A percentile compares a stretch with the other conserved stretches of the same genome.
These are phyloP conservation scores for Saitoella complicata DNA, from an alignment of 805 yeast genomes.

Conservation along the genomic window DNA sequence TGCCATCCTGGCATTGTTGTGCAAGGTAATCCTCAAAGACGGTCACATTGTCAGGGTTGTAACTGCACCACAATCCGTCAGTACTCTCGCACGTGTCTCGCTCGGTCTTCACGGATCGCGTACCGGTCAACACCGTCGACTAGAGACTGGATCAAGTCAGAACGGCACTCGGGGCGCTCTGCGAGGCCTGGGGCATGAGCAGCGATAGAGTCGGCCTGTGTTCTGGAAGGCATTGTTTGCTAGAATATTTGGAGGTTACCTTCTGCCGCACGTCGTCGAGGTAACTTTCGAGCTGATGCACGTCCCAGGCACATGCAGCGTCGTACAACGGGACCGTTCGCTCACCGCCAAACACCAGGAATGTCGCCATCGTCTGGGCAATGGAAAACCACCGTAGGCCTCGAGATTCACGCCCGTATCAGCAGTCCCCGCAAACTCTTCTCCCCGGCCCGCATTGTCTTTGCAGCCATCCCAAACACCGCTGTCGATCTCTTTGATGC, in stretches of 20 bases:
- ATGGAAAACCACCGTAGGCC: constrained; percentile 28
- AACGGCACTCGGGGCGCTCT: neutral
- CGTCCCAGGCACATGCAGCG: no score
- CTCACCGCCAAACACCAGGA: no score
- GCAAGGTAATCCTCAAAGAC: constrained; percentile 30
- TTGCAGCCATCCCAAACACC: constrained; percentile 26
- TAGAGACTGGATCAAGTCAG: neutral
- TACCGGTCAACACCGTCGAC: neutral
- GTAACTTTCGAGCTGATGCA: no score
- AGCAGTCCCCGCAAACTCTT: constrained; percentile 61
- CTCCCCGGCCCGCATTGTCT: constrained; percentile 30
- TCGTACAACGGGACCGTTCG: no score
- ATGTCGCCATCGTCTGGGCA: no score
- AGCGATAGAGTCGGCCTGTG: no score
- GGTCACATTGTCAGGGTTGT: constrained; percentile 28
- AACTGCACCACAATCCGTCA: constrained; percentile 22
- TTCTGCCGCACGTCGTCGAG: no score
- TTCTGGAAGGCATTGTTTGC: no score
- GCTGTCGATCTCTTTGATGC: constrained; percentile 61
- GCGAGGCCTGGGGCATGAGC: neutral
- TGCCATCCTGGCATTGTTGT: constrained; percentile 23
- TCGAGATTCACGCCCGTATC: constrained; percentile 87
- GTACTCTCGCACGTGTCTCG: constrained; percentile 25
- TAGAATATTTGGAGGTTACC: no score
- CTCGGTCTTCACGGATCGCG: constrained; percentile 27